Evolutionary conservation across 2,329 filamentous ascomycete genomes (phyloP), one percentile per base, ranked within the genome.

Genomic region (Tolypocladium sp.): DNA sequence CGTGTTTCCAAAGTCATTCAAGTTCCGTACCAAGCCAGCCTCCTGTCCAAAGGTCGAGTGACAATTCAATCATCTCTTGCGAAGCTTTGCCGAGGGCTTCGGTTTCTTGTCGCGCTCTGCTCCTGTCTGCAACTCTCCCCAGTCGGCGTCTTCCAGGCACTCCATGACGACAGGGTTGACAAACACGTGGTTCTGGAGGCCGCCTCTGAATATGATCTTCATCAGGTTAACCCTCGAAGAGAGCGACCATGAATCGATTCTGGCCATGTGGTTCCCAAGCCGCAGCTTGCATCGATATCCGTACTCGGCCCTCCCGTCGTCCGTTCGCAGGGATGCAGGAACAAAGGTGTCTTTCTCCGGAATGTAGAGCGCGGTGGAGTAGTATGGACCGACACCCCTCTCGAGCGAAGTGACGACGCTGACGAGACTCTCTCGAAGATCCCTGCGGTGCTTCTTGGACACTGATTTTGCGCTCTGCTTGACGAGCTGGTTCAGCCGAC

Each of bases 321-420:
- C 73, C 42, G 76, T 77, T 6, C 70, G 67, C 60, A 74, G 75
- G 4, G 69, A 70, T 4, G 74, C 71, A 25, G 74, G 74, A 0
- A 74, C 76, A 59, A 79, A 73, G 2, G 76, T 75, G 59, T 79
- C 77, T 44, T 70, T 71, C 30, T 72, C 72, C 7, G 72, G 72
- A 59, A 73, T 41, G 67, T 71, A 67, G 64, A 74, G 58, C 2
- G 81, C 79, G 1, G 77, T 81, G 8, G 81, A 82, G 65, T 82
- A 84, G 40, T 76, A 79, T 0, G 82, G 82, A 0, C 82, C 82
- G 46, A 80, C 79, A 46, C 80, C 78, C 3, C 76, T 75, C 66
- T 83, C 80, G 2, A 84, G 73, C 2, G 81, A 83, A 0, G 79
- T 83, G 51, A 81, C 73, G 54, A 83, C 79, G 65, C 80, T 82